Evolutionary conservation across 2,329 filamentous ascomycete species (phyloP), one percentile per base, ranked within the genome.

Genomic region (Byssochlamys sp.): DNA sequence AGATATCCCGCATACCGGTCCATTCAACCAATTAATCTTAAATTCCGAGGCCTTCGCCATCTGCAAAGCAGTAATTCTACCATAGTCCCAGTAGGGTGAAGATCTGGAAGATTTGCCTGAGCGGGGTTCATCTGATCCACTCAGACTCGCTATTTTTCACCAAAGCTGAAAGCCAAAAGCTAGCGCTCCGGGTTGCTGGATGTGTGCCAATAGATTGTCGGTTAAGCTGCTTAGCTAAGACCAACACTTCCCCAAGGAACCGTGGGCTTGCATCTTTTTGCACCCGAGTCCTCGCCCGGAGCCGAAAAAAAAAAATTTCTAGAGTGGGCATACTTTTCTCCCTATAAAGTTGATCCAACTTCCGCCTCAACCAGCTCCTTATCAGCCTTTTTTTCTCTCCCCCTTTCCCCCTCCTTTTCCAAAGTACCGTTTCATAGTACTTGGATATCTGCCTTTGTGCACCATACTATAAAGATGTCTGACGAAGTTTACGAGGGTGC

Each of bases 401-500:
- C 57, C 58, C 60, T 55, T 68, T 68, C 71, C 61, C 64, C 65
- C 61, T 70, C 55, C 52, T 51, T 31, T 51, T 56, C 45, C 52
- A 24, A 55, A 53, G 54, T 71, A 75, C 90, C 80, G 52, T 60
- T 55, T 33, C 52, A 26, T 60, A 50, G 29, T 28, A 19, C 52
- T 54, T 35, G 52, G 39, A 45, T 45, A 19, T 45, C 39, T 45
- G 39, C 39, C 53, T 59, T 35, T 45, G 12, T 58, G 55, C 29
- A 54, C 25, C 19, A 45, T 49, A 51, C 48, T 56, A 12, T 54
- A 56, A 68, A 61, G 76, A 96, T 96, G 92, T 87, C 90, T 78
- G 91, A 96, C 79, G 92, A 96, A 87, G 87, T 95, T 73, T 99
- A 97, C 80, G 94, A 99, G 78, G 94, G 94, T 89, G 94, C 94